A percentile compares a stretch with the other conserved stretches of the same genome.
These are phyloP conservation scores for Epichloe baconii DNA, from an alignment of 2,329 filamentous ascomycete species.

Conservation along the genomic window DNA sequence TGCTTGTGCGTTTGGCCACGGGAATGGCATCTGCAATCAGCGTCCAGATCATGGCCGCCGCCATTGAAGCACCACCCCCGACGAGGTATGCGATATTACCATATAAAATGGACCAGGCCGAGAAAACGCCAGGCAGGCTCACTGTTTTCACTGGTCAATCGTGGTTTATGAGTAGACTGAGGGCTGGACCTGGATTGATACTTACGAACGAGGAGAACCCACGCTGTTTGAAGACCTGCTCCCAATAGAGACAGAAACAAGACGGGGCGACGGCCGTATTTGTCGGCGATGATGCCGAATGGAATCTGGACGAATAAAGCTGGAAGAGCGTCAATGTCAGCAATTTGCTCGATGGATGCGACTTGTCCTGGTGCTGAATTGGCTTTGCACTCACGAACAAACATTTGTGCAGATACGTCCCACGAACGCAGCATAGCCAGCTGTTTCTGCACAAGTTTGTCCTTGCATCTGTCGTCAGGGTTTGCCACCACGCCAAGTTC, in stretches of 20 bases:
- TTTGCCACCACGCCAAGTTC: conserved; percentile 15
- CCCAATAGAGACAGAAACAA: conserved; percentile 24
- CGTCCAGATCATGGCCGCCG: conserved; percentile 31
- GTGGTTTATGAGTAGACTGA: conserved; percentile 1
- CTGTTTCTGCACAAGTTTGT: conserved; percentile 32
- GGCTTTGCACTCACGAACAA: conserved; percentile 26
- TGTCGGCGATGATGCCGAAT: conserved; percentile 33
- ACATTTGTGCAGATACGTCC: conserved; percentile 28
- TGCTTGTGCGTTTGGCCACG: conserved; percentile 22
- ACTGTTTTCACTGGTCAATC: no score
- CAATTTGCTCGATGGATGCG: background rate
- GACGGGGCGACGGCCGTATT: conserved; percentile 30
- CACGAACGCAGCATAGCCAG: conserved; percentile 39
- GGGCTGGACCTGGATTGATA: background rate
- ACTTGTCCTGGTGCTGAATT: background rate
- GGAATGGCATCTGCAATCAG: conserved; percentile 30
- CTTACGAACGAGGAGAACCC: conserved; percentile 21
- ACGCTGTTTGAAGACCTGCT: conserved; percentile 14
- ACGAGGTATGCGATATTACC: conserved; percentile 23
- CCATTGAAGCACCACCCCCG: conserved; percentile 27
- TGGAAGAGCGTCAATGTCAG: conserved; percentile 6
- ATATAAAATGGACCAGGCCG: conserved; percentile 26
- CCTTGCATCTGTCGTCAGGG: conserved; percentile 35
- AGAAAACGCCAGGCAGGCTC: conserved; percentile 10
- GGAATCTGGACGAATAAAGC: conserved; percentile 31